Conservation (phyloP, 371 early-diverging fungal species). For the Actinomucor elegans region DNA sequence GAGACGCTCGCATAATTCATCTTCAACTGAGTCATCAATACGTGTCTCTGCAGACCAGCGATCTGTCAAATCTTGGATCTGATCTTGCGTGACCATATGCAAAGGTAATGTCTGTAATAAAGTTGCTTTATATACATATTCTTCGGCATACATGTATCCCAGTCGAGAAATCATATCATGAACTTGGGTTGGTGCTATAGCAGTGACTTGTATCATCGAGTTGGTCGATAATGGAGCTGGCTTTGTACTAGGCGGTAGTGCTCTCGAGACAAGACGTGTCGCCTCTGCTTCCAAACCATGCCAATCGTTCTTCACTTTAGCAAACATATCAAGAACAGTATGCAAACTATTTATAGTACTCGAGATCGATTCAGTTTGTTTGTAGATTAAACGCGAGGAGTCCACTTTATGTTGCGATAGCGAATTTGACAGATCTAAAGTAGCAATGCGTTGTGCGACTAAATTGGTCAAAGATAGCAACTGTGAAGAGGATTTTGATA, state of each 20-base stretch:
- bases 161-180: conserved; percentile 14
- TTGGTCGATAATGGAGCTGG: conserved; percentile 19
- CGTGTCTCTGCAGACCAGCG: conserved; percentile 19
- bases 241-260: not conserved
- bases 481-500: conserved; percentile 1
- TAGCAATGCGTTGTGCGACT: conserved; percentile 16
- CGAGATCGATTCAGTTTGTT: conserved; percentile 20
- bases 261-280: conserved; percentile 5
- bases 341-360: not conserved
- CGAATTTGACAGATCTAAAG: conserved; percentile 5
- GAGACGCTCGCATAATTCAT: conserved; percentile 22
- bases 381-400: conserved; percentile 12
- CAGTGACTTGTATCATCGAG: conserved; percentile 19
- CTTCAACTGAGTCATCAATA: conserved; percentile 10
- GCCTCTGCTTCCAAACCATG: conserved; percentile 9
- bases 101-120: conserved; percentile 6
- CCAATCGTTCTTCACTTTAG: conserved; percentile 7
- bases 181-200: conserved; percentile 12
- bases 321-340: not conserved
- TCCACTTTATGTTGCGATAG: conserved; percentile 5
- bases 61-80: conserved; percentile 9
- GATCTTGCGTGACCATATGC: not conserved
- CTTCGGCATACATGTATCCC: conserved; percentile 14
- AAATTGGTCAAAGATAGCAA: conserved; percentile 17
- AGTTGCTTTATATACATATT: conserved; percentile 14